Evolutionary conservation across 2,329 filamentous ascomycete genomes (phyloP).

Genomic region (Berkeleyomyces rouxiae): DNA sequence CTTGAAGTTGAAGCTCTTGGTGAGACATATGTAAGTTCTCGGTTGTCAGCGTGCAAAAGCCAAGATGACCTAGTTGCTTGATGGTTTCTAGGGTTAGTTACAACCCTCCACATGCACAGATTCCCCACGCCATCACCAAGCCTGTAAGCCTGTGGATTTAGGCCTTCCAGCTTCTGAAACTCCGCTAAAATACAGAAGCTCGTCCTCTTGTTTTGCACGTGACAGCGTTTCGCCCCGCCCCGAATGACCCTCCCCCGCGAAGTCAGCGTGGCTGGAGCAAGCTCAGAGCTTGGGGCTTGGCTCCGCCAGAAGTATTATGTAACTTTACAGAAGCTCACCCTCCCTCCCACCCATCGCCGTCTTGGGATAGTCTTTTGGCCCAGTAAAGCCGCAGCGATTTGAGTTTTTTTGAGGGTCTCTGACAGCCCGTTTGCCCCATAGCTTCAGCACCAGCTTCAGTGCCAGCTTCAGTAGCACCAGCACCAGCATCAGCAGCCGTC

Average conservation of each 20-base stretch:
- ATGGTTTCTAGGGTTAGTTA: too few relatives aligned
- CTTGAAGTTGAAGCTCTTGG: too few relatives aligned
- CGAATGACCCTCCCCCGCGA: background rate
- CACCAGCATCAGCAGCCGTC: background rate
- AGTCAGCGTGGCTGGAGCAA: slow-evolving; percentile 2
- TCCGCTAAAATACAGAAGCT: background rate
- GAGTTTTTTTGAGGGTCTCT: background rate
- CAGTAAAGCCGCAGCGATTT: background rate
- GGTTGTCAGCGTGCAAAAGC: too few relatives aligned
- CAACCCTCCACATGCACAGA: too few relatives aligned
- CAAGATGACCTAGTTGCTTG: too few relatives aligned
- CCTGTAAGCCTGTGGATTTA: too few relatives aligned
- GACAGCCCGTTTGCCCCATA: background rate
- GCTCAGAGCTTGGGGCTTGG: background rate
- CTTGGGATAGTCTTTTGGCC: background rate
- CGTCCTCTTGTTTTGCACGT: slow-evolving; percentile 7
- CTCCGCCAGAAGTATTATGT: too few relatives aligned
- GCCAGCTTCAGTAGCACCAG: background rate
- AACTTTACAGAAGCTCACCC: background rate
- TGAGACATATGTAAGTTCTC: too few relatives aligned
- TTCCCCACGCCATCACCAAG: too few relatives aligned
- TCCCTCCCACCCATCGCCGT: background rate
- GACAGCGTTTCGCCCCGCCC: slow-evolving; percentile 12
- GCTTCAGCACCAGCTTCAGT: background rate
- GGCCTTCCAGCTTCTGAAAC: too few relatives aligned